Base-by-base conservation (phyloP, 2,329 filamentous ascomycete species). In the Fusarium tricinctum region DNA sequence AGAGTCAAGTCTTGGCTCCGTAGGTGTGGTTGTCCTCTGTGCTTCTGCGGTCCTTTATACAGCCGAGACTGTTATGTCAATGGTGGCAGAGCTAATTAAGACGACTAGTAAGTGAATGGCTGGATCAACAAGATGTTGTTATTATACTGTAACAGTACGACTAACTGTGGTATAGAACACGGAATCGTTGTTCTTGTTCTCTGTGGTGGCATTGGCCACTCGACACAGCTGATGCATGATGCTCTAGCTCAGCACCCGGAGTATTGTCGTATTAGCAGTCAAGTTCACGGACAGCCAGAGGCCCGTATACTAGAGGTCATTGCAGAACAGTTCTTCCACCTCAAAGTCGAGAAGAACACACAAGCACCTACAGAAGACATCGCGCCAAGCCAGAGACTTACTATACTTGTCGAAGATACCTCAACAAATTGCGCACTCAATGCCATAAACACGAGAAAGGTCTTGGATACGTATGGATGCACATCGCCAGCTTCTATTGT, bases 351-450 rank as follows among this genome's bases (percentile, higher is more conserved):
- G 14, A 23, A 14, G 5, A 26, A 3, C 22, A 17, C 3, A 17
- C 26, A 15, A n/a, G n/a, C 6, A 19, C 23, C 20, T 15, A 9
- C 35, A 7, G 15, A 8, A 14, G 35, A 8, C 17, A 55, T 20
- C 13, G 15, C 5, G 22, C 26, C 23, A 22, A 14, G 6, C 15
- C 40, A 68, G 8, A 38, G 12, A 6, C 42, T 73, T 8, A 54
- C 44, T 8, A 35, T 71, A 30, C 53, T 72, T 32, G 46, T 72
- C 3, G 70, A 71, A 23, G 68, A 71, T 43, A 23, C 47, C n/a
- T 73, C 65, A 9, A 73, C 68, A 6, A 73, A 73, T 33, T 73
- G 70, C 20, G 65, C 58, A 4, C 68, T 70, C 30, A 73, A 73
- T 17, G 68, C 70, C 10, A 28, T 40, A 6, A 61, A 68, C n/a